phyloP scores from a whole-genome alignment of 768 basidiomycete genomes.

The Mycena sanguinolenta region DNA sequence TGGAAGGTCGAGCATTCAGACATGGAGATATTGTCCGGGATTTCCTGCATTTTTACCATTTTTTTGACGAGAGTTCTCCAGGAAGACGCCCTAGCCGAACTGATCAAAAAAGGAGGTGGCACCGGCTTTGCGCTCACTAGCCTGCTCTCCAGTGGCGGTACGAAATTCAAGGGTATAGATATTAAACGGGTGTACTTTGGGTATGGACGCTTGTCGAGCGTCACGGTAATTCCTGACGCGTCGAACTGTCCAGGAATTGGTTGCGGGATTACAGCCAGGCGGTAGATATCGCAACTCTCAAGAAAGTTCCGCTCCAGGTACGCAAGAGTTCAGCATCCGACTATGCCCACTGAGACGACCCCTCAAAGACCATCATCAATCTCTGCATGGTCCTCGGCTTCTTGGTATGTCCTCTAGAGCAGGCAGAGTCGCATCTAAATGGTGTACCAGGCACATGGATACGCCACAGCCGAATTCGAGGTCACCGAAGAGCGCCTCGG shows the following conservation, averaged over 20 bases:
- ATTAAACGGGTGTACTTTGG: constrained; percentile 89
- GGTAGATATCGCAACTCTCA: constrained; percentile 84
- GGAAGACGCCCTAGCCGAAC: constrained; percentile 78
- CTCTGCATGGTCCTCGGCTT: constrained; percentile 93
- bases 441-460: constrained; percentile 75
- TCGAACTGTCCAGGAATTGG: constrained; percentile 72
- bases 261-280: constrained; percentile 92
- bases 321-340: constrained; percentile 28
- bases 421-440: background rate
- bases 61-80: constrained; percentile 46
- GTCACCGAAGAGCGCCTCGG: constrained; percentile 87
- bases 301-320: constrained; percentile 79
- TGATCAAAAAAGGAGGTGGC: constrained; percentile 68
- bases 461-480: constrained; percentile 88
- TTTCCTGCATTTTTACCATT: constrained; percentile 36
- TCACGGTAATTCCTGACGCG: background rate
- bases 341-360: background rate
- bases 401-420: constrained; percentile 61
- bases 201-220: constrained; percentile 50
- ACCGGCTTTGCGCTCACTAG: constrained; percentile 71
- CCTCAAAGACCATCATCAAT: constrained; percentile 84
- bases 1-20: constrained; percentile 88
- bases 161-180: constrained; percentile 84
- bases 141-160: constrained; percentile 69
- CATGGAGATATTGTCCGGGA: constrained; percentile 88